Conservation (phyloP, 192 early-diverging fungal genomes). For the Thoreauomyces humboldtii region DNA sequence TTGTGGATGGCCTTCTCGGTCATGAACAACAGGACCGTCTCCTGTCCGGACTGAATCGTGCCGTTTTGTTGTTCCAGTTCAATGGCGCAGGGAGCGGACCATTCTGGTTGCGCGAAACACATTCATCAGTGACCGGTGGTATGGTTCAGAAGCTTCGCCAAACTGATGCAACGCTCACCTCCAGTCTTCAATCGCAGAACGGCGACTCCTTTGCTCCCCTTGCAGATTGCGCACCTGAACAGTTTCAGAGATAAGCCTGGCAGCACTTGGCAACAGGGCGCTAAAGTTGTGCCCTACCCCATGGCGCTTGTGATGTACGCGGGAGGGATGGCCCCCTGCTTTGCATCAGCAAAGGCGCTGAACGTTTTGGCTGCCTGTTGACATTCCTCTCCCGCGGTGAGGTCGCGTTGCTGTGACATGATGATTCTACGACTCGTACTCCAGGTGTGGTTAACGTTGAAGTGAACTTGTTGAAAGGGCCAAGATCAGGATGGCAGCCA, state of each 20-base stretch:
- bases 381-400: conserved; percentile 53
- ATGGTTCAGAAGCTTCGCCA: too few relatives aligned
- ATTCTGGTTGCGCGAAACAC: too few relatives aligned
- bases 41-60: conserved; percentile 40
- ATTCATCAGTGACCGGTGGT: too few relatives aligned
- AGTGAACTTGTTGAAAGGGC: too few relatives aligned
- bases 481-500: too few relatives aligned
- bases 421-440: too few relatives aligned
- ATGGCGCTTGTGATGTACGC: conserved; percentile 41
- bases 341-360: conserved; percentile 42
- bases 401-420: conserved; percentile 16
- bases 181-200: conserved; percentile 49
- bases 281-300: too few relatives aligned
- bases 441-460: too few relatives aligned
- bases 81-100: conserved; percentile 59
- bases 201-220: conserved; percentile 46
- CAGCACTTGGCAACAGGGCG: too few relatives aligned
- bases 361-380: conserved; percentile 44
- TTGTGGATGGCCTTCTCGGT: conserved; percentile 41
- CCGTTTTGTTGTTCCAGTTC: conserved; percentile 43
- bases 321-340: conserved; percentile 27
- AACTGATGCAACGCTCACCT: conserved; percentile 40
- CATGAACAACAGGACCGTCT: conserved; percentile 54
- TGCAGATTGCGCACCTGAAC: conserved; percentile 30
- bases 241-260: background rate